phyloP scores from a whole-genome alignment of 176 grass and related monocot species.

The Leersia perrieri region DNA sequence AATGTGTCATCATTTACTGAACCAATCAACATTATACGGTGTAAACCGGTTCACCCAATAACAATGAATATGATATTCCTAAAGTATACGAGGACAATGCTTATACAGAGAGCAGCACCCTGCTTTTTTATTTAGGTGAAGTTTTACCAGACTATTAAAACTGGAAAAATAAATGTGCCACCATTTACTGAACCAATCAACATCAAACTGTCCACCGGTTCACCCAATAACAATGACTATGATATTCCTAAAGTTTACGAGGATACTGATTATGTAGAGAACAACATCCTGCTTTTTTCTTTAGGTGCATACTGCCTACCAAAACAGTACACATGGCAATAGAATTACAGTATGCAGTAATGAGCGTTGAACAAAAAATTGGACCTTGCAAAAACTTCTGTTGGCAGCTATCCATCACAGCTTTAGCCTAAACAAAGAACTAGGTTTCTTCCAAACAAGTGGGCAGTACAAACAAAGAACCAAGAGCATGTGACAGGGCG shows the following conservation, averaged over 20 bases:
- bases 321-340: not conserved
- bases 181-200: slow-evolving; percentile 56
- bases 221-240: slow-evolving; percentile 56
- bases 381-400: not conserved
- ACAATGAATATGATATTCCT: slow-evolving; percentile 42
- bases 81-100: slow-evolving; percentile 49
- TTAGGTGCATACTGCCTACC: not conserved
- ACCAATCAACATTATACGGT: slow-evolving; percentile 36
- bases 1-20: slow-evolving; percentile 65
- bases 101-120: slow-evolving; percentile 33
- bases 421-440: not conserved
- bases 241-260: slow-evolving; percentile 56
- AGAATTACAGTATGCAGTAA: not conserved
- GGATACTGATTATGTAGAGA: slow-evolving; percentile 29
- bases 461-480: not conserved
- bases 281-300: slow-evolving; percentile 43
- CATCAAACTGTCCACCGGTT: slow-evolving; percentile 36
- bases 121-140: slow-evolving; percentile 37
- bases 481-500: not conserved
- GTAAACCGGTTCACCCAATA: slow-evolving; percentile 59
- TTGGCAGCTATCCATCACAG: not conserved
- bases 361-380: not conserved
- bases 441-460: not conserved
- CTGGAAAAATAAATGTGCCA: slow-evolving; percentile 26
- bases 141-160: not conserved